Conservation (phyloP, 2,329 filamentous ascomycete species). For the Botrytis byssoidea region DNA sequence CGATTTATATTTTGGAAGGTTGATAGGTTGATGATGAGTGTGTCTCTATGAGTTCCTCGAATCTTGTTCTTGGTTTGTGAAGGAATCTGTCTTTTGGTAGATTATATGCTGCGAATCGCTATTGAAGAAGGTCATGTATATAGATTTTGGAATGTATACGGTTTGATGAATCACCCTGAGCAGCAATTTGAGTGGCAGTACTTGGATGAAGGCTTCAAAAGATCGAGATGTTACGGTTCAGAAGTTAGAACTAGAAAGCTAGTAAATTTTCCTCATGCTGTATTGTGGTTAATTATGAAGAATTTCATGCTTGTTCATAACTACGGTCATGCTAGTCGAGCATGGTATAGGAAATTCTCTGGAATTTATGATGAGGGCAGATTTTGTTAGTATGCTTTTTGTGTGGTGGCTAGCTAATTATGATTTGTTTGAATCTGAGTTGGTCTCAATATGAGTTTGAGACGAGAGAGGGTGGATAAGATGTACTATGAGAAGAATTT, state of each 20-base stretch:
- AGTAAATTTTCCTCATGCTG: background rate
- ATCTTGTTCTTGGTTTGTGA: background rate
- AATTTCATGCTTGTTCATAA: background rate
- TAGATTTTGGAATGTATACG: background rate
- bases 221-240: background rate
- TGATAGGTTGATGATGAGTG: background rate
- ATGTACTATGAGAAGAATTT: fast-evolving
- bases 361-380: fast-evolving
- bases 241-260: background rate
- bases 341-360: background rate
- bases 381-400: background rate
- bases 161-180: background rate
- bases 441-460: background rate
- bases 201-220: background rate
- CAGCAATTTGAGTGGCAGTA: background rate
- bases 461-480: background rate
- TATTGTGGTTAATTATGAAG: background rate
- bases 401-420: background rate
- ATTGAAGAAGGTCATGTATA: no score
- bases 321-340: background rate
- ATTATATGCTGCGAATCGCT: fast-evolving
- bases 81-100: background rate
- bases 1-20: background rate
- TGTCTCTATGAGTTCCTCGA: background rate
- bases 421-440: fast-evolving